Base-by-base conservation (phyloP, 1,139 yeast species). In the Yamadazyma atlantica region DNA sequence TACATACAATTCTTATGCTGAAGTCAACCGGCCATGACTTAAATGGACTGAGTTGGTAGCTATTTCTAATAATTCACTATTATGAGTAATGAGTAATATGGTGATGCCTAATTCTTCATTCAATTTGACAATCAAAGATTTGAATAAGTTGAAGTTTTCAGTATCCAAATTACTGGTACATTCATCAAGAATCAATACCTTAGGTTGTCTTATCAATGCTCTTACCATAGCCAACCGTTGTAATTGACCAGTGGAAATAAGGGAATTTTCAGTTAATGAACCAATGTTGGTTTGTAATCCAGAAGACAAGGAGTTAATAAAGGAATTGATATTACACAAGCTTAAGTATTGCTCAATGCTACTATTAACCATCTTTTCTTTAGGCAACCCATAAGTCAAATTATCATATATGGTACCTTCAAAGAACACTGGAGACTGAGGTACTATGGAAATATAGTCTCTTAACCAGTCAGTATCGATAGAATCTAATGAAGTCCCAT, bases 161-260 rank as follows among this genome's bases (percentile, higher is more conserved):
- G 82, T 70, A 55, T 87, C 96, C 40, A 87, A 62, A 3, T 88
- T 85, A 2, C 95, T 79, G 0, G 95, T 85, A 44, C 88, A 83
- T 53, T 87, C 96, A 58, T 87, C 96, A 37, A 87, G 60, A 2
- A 87, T 66, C 39, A 86, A 60, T 4, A 87, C 58, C 34, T 70
- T 69, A 0, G 95, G 89, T 34, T 69, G 65, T 35, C 88, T 62
- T 3, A 86, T 48, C 15, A 87, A 46, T 0, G 94, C 89, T 43
- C 96, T 73, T 0, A 87, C 90, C 43, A 87, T 79, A 0, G 89
- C 77, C 13, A 87, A 57, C 42, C 95, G 63, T 55, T 87, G 95
- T 6, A 83, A 72, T 57, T 87, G 96, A 3, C 96, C 96, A 30
- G 90, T 87, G 3, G 95, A 85, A 26, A 85, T 58, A 38, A 78